Conservation (phyloP, 1,284 basidiomycete species). For the Entoloma clypeatum region DNA sequence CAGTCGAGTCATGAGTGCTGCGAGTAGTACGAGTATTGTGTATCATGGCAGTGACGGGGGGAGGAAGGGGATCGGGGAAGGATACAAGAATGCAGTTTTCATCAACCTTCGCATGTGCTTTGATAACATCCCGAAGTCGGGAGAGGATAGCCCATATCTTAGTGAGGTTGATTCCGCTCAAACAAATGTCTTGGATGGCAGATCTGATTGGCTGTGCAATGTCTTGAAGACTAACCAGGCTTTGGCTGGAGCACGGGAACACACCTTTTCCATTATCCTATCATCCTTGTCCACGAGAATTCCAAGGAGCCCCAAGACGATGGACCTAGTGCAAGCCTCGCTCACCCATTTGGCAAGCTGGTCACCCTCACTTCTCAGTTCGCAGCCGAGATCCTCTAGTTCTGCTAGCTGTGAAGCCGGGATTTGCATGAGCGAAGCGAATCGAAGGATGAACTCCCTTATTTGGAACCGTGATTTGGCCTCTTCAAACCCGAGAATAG, state of each 20-base stretch:
- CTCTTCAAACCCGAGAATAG: conserved; percentile 40
- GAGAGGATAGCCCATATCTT: conserved; percentile 59
- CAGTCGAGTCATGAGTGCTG: conserved; percentile 24
- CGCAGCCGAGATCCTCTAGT: conserved; percentile 53
- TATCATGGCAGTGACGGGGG: conserved; percentile 34
- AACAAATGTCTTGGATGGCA: conserved; percentile 48
- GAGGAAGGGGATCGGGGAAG: conserved; percentile 56
- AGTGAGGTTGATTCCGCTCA: conserved; percentile 49
- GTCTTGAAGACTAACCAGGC: neutral
- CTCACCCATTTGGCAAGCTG: conserved; percentile 55
- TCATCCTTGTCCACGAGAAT: conserved; percentile 45
- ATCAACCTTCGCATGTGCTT: conserved; percentile 10
- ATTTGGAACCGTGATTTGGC: conserved; percentile 62
- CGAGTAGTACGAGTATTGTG: conserved; percentile 39
- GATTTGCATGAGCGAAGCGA: conserved; percentile 51
- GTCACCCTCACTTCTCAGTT: conserved; percentile 35
- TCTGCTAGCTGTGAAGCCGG: conserved; percentile 57
- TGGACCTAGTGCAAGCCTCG: conserved; percentile 56
- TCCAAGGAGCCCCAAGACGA: conserved; percentile 56
- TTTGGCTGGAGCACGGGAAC: conserved; percentile 4
- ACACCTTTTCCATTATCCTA: conserved; percentile 33
- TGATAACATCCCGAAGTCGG: conserved; percentile 35
- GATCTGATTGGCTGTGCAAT: conserved; percentile 38
- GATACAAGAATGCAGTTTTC: conserved; percentile 21
- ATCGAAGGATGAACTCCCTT: conserved; percentile 69